Evolutionary conservation across 495 filamentous ascomycete genomes (phyloP), one percentile per base, ranked within the genome.

Genomic region (Hyaloscypha hepaticicola): DNA sequence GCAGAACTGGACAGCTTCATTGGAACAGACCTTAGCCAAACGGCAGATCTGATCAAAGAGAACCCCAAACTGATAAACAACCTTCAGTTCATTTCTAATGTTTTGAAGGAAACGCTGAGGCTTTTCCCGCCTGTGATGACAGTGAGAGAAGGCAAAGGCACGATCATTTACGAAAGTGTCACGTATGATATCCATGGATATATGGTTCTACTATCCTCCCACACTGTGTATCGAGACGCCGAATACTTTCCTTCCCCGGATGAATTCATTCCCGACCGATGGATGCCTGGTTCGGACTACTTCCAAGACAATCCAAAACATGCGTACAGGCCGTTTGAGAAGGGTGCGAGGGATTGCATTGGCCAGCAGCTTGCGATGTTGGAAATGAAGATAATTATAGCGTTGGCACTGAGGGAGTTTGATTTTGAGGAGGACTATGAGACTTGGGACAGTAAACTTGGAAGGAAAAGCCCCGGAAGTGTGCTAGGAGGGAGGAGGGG

Each of bases 281-380:
- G 74, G 68, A 53, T 77, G 5, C 70, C 69, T 2, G 65, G 56
- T 14, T 66, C 74, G 7, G 68, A 76, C n/a, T 68, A 72, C 12
- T 31, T 24, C 8, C 67, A 77, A 45, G 65, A 72, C 27, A 38
- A 64, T n/a, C 65, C 65, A 6, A 80, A 82, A 61, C 73, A 76
- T 61, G 77, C 80, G 0, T 87, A 76, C 76, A 69, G 77, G n/a
- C 78, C 80, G 22, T 87, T 87, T 63, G 81, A 81, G 55, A 69
- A 75, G 8, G 84, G 84, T 2, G 78, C 83, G 12, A 66, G 84
- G 4, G 76, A 74, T 25, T 87, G 84, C 65, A 80, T 86, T 25
- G 83, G 85, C 0, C 79, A 85, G 71, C 77, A 80, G 48, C 71
- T 85, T 33, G 80, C 80, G 3, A 72, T 83, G 68, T 72, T 78